Conservation (phyloP, 176 grass and related monocot genomes). For the Oropetium thomaeum region DNA sequence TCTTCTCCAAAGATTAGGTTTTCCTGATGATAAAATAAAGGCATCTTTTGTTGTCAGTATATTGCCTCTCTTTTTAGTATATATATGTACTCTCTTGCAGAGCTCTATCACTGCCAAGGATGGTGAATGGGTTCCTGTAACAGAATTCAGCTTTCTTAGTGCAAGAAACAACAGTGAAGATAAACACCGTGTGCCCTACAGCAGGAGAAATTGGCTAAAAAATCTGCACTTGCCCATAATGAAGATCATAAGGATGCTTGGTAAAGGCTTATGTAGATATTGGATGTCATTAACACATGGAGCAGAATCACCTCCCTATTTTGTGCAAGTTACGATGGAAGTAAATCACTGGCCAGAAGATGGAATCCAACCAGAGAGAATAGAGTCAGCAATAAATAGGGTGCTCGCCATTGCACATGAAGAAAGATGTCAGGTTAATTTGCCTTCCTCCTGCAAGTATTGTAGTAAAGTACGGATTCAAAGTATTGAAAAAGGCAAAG, state of each 20-base stretch:
- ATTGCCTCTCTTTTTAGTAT: conserved; percentile 91
- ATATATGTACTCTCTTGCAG: conserved; percentile 90
- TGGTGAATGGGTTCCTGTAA: conserved; percentile 94
- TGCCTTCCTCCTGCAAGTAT: conserved; percentile 61
- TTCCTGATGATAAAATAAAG: conserved; percentile 85
- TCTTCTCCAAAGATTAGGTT: conserved; percentile 82
- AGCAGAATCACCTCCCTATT: conserved; percentile 93
- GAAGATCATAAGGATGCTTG: conserved; percentile 56
- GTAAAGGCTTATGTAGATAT: conserved; percentile 75
- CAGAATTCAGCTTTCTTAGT: conserved; percentile 79
- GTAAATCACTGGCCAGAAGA: conserved; percentile 93
- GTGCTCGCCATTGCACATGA: conserved; percentile 71
- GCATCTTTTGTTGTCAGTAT: conserved; percentile 90
- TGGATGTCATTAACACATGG: conserved; percentile 94
- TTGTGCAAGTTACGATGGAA: conserved; percentile 95
- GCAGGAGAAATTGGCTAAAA: conserved; percentile 46
- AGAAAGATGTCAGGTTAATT: conserved; percentile 73
- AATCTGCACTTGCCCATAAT: conserved; percentile 55
- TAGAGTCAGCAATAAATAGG: conserved; percentile 92
- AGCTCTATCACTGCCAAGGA: conserved; percentile 95
- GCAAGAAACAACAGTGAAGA: conserved; percentile 60
- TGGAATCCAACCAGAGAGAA: conserved; percentile 93
- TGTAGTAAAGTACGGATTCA: conserved; percentile 83
- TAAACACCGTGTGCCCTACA: conserved; percentile 40
- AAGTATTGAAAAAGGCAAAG: conserved; percentile 86